Base-by-base conservation (phyloP, 441 rosid genomes). In the Brassica hybrid region DNA sequence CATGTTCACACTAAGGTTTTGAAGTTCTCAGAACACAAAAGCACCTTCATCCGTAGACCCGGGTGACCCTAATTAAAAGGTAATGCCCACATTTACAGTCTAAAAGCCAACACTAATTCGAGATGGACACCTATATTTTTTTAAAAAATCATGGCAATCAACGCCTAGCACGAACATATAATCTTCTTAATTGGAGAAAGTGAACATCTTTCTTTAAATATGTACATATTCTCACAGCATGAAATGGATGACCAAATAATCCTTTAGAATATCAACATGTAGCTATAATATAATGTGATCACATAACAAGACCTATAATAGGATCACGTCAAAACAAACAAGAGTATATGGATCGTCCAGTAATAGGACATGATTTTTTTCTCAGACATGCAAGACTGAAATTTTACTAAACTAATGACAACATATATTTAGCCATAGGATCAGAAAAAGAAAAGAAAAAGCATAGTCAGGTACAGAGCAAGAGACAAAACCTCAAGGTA, bases 101-200 rank as follows among this genome's bases (percentile, higher is more conserved):
- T 92, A 85, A 89, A 92, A 92, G 93, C 90, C 96, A 94, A 90
- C 77, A 78, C 97, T 91, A 94, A 85, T 85, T 88, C 94, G 89
- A 84, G 88, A 89, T 92, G 74, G 95, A 88, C 91, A 94, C 91
- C 87, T 91, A 88, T 84, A 89, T 86, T 79, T 87, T 80, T 87
- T 81, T 80, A 3, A 89, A 91, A 89, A 12, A 43, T 79, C 84
- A 92, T 83, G 93, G 94, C 88, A 94, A 88, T 89, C 85, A 88
- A 86, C 89, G 89, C 89, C 89, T 82, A 82, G 85, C 92, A 86
- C 65, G 48, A 41, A 87, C 80, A 85, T 85, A 87, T 82, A 87
- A 83, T 84, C 88, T 83, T 83, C 96, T 84, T 85, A 86, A 80
- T 57, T 71, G 16, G 16, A 45, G 52, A 13, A 45, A 45, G 52